phyloP scores from a whole-genome alignment of 2,329 filamentous ascomycete species.

The Curvularia lunata region DNA sequence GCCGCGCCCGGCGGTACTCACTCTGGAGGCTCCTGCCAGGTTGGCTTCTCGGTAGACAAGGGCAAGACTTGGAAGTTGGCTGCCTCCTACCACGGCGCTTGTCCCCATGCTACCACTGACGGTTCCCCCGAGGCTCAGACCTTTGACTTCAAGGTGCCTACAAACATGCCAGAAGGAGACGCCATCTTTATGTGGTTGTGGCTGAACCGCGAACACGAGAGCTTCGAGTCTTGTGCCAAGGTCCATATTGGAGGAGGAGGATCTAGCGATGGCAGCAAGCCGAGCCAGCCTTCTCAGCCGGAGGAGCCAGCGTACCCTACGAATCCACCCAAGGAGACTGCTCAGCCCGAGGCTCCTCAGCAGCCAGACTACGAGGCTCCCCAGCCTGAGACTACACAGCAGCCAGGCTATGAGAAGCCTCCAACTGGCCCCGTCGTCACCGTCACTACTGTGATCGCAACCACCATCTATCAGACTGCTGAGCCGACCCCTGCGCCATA shows the following conservation, averaged over 20 bases:
- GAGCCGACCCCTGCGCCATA: slow-evolving; percentile 15
- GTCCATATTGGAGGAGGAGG: slow-evolving; percentile 50
- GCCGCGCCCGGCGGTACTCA: slow-evolving; percentile 50
- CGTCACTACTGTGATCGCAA: slow-evolving; percentile 14
- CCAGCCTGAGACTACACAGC: slow-evolving; percentile 5
- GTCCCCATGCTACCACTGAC: slow-evolving; percentile 51
- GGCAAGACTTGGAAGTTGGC: slow-evolving; percentile 55
- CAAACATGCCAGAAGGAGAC: slow-evolving; percentile 51
- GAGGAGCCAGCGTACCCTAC: slow-evolving; percentile 16
- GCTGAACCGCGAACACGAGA: slow-evolving; percentile 53
- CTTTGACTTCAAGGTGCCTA: slow-evolving; percentile 55
- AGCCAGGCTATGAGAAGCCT: slow-evolving; percentile 6
- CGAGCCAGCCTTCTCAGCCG: slow-evolving; percentile 18
- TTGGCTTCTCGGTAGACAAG: slow-evolving; percentile 53
- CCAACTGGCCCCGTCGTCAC: slow-evolving; percentile 10
- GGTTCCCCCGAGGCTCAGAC: slow-evolving; percentile 51
- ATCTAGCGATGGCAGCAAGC: slow-evolving; percentile 13
- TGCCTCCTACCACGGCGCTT: slow-evolving; percentile 56
- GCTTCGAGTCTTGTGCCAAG: slow-evolving; percentile 55
- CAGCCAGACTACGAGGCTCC: slow-evolving; percentile 2
- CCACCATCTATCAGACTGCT: slow-evolving; percentile 13
- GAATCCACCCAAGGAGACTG: slow-evolving; percentile 17
- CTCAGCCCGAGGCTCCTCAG: slow-evolving; percentile 7
- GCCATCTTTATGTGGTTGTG: slow-evolving; percentile 57
- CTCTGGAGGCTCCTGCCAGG: slow-evolving; percentile 56